Conservation (phyloP, 106 monocot species). For the Acanthochlamys bracteata region DNA sequence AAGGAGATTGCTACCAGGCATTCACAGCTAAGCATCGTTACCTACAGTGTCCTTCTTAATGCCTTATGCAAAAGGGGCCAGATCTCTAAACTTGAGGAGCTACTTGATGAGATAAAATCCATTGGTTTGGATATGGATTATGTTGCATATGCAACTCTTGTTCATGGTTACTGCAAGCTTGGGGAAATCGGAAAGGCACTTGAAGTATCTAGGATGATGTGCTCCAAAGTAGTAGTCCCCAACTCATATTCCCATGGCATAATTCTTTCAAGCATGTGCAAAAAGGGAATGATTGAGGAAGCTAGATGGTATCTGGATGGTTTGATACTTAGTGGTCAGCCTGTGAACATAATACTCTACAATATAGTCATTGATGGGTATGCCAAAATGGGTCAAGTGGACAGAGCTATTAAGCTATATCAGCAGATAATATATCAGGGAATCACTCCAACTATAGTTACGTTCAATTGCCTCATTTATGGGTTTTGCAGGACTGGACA, state of each 20-base stretch:
- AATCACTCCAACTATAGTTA: slow-evolving; percentile 47
- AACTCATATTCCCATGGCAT: slow-evolving; percentile 41
- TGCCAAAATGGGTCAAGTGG: slow-evolving; percentile 35
- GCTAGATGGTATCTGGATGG: slow-evolving; percentile 45
- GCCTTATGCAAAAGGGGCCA: slow-evolving; percentile 35
- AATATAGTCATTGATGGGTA: slow-evolving; percentile 70
- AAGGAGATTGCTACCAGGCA: slow-evolving; percentile 40
- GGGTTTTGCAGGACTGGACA: slow-evolving; percentile 52
- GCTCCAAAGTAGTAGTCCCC: slow-evolving; percentile 20
- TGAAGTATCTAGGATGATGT: slow-evolving; percentile 39
- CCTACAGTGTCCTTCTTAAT: slow-evolving; percentile 63
- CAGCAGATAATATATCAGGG: slow-evolving; percentile 27
- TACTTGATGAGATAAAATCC: slow-evolving; percentile 44
- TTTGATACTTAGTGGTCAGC: slow-evolving; percentile 18
- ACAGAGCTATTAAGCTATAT: slow-evolving; percentile 38
- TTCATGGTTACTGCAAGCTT: slow-evolving; percentile 56
- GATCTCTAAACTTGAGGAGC: slow-evolving; percentile 33
- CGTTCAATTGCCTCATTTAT: slow-evolving; percentile 56
- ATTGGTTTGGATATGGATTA: slow-evolving; percentile 57
- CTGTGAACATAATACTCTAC: slow-evolving; percentile 32
- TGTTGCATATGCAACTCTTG: slow-evolving; percentile 65
- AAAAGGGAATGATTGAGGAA: slow-evolving; percentile 33
- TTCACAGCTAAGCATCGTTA: slow-evolving; percentile 45
- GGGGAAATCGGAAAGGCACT: slow-evolving; percentile 57
- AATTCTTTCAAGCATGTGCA: slow-evolving; percentile 54